Percentiles rank a stretch among this genome's conserved stretches.
Evolutionary conservation across 106 monocot genomes (phyloP).

Genomic region (Chionographis japonica): DNA sequence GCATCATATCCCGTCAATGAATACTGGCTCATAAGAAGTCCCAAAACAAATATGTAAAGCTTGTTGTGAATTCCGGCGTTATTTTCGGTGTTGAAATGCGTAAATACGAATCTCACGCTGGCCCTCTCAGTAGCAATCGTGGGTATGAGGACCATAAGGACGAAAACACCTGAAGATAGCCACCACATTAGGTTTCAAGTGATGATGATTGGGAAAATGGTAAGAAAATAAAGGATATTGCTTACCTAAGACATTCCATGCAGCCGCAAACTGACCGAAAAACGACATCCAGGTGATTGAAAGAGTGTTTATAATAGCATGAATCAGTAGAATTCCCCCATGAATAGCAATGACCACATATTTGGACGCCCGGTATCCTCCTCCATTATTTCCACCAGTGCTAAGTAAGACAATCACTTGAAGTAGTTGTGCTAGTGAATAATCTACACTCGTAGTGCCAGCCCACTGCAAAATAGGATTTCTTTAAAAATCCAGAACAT

Average conservation of each 20-base stretch:
- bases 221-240: background rate
- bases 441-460: slow-evolving; percentile 26
- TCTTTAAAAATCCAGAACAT: background rate
- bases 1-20: slow-evolving; percentile 22
- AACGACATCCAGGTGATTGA: slow-evolving; percentile 24
- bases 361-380: slow-evolving; percentile 30
- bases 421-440: slow-evolving; percentile 25
- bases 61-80: slow-evolving; percentile 24
- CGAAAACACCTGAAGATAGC: slow-evolving; percentile 19
- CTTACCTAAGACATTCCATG: slow-evolving; percentile 24
- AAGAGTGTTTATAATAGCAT: slow-evolving; percentile 28
- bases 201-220: no score
- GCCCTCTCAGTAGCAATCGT: slow-evolving; percentile 22
- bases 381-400: slow-evolving; percentile 29
- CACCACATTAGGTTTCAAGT: no score
- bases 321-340: slow-evolving; percentile 24
- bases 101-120: slow-evolving; percentile 26
- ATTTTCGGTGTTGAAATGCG: slow-evolving; percentile 39
- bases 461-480: slow-evolving; percentile 20
- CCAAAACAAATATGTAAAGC: slow-evolving; percentile 28
- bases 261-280: slow-evolving; percentile 23
- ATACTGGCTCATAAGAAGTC: slow-evolving; percentile 40
- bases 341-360: slow-evolving; percentile 25
- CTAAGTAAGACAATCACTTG: slow-evolving; percentile 34
- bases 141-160: slow-evolving; percentile 32